Percentiles rank a stretch among this genome's conserved stretches.
phyloP scores from a whole-genome alignment of 306 rosid species.

The Calophaca sinica region DNA sequence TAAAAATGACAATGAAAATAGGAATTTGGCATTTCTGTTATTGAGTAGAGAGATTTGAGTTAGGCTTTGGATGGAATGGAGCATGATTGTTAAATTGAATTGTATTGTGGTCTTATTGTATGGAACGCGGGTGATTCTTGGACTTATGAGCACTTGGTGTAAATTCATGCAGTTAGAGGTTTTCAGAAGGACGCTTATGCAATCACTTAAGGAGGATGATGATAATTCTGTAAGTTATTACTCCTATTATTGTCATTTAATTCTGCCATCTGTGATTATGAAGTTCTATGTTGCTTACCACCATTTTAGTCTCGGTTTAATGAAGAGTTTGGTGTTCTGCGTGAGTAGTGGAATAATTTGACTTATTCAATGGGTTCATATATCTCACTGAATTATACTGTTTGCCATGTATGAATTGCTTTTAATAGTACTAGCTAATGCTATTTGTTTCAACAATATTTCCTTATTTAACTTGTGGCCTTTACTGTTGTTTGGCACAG shows the following conservation, averaged over 20 bases:
- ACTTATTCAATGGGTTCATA: slow-evolving; percentile 5
- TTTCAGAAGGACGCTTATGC: slow-evolving; percentile 95
- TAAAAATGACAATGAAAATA: not conserved
- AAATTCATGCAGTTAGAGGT: slow-evolving; percentile 73
- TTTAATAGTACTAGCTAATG: slow-evolving; percentile 22
- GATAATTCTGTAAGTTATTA: slow-evolving; percentile 69
- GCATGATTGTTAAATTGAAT: not conserved
- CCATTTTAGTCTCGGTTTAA: slow-evolving; percentile 17
- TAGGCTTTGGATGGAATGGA: slow-evolving; percentile 10
- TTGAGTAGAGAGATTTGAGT: slow-evolving; percentile 13
- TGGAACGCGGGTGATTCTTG: slow-evolving; percentile 30
- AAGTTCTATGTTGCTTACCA: slow-evolving; percentile 6
- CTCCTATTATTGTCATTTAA: not conserved
- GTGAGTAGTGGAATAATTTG: slow-evolving; percentile 18
- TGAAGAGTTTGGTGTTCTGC: slow-evolving; percentile 2
- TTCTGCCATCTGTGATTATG: not conserved
- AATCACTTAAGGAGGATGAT: slow-evolving; percentile 83
- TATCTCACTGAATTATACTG: not conserved
- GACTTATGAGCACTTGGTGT: slow-evolving; percentile 18
- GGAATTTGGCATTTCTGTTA: not conserved
- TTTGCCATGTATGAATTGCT: not conserved
- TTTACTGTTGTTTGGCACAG: slow-evolving; percentile 50
- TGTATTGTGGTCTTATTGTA: not conserved
- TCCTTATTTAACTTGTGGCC: slow-evolving; percentile 33
- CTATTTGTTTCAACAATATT: slow-evolving; percentile 26